phyloP scores from a whole-genome alignment of 2,329 filamentous ascomycete species.

The Penicillium sp. region DNA sequence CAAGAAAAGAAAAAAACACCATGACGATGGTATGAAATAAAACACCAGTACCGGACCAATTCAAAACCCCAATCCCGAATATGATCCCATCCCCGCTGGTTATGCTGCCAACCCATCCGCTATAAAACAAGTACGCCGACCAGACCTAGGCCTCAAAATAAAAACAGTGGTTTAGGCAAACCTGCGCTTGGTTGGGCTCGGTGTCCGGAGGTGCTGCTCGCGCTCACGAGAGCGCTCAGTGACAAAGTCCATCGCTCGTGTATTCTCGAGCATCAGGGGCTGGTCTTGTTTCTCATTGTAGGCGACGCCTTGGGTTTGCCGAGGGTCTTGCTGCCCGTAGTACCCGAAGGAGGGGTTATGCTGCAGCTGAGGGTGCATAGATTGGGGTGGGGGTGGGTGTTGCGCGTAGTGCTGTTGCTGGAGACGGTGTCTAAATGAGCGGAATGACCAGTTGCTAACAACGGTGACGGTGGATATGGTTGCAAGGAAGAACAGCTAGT shows the following conservation, averaged over 20 bases:
- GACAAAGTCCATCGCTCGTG: conserved; percentile 31
- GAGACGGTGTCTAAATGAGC: conserved; percentile 48
- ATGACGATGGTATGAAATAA: conserved; percentile 16
- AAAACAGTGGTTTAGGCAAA: conserved; percentile 19
- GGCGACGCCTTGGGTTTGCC: conserved; percentile 9
- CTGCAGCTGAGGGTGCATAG: conserved; percentile 28
- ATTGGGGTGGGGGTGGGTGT: conserved; percentile 24
- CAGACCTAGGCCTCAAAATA: conserved; percentile 6
- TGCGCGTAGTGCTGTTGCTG: conserved; percentile 33
- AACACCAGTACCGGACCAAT: conserved; percentile 2
- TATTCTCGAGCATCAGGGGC: conserved; percentile 34
- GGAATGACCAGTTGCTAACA: conserved; percentile 61
- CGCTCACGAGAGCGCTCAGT: conserved; percentile 34
- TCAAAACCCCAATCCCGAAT: background rate
- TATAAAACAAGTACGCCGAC: conserved; percentile 8
- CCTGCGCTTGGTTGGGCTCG: conserved; percentile 39
- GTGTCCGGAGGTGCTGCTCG: conserved; percentile 36
- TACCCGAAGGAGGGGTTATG: conserved; percentile 31
- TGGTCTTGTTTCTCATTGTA: conserved; percentile 30
- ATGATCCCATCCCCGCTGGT: background rate
- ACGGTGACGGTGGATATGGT: conserved; percentile 52
- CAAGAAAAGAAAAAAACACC: conserved; percentile 16
- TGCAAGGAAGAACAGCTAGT: conserved; percentile 41
- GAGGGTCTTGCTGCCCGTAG: conserved; percentile 21
- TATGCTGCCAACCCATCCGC: conserved; percentile 6